A percentile compares a stretch with the other conserved stretches of the same genome.
These are phyloP conservation scores for Platanthera zijinensis DNA, from an alignment of 106 monocot species.

Conservation along the genomic window DNA sequence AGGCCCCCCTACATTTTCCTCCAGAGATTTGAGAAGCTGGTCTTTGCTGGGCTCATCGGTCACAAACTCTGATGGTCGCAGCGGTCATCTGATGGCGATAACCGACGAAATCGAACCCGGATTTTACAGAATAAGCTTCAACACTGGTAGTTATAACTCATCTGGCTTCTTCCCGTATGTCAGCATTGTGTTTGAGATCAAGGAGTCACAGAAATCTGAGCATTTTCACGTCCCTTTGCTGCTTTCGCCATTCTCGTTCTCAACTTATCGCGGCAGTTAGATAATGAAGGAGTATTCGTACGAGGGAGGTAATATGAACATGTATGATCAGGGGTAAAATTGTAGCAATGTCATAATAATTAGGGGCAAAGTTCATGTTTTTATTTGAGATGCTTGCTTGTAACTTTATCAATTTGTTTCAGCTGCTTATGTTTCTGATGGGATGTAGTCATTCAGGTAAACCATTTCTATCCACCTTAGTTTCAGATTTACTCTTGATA, in stretches of 20 bases:
- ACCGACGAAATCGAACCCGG: slow-evolving; percentile 39
- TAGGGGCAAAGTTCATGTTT: background rate
- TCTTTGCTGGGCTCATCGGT: slow-evolving; percentile 44
- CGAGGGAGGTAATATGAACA: background rate
- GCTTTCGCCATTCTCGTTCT: slow-evolving; percentile 73
- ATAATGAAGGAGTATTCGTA: background rate
- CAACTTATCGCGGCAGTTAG: slow-evolving; percentile 79
- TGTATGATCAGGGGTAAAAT: background rate
- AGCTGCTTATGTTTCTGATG: no score
- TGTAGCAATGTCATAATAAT: background rate
- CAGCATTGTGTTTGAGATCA: slow-evolving; percentile 76
- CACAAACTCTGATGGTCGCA: slow-evolving; percentile 66
- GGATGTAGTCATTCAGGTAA: no score
- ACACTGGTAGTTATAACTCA: slow-evolving; percentile 57
- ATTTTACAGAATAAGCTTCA: slow-evolving; percentile 63
- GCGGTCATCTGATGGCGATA: slow-evolving; percentile 58
- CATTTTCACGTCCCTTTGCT: slow-evolving; percentile 93
- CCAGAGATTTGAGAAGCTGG: slow-evolving; percentile 29
- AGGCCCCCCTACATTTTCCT: slow-evolving; percentile 31
- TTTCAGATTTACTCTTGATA: no score
- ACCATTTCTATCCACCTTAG: no score
- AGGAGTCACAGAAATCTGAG: slow-evolving; percentile 59
- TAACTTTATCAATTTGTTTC: background rate
- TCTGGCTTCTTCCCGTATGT: slow-evolving; percentile 72
- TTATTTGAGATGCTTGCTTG: background rate